Conservation (phyloP, 805 yeast species). For the Ogataea angusta region DNA sequence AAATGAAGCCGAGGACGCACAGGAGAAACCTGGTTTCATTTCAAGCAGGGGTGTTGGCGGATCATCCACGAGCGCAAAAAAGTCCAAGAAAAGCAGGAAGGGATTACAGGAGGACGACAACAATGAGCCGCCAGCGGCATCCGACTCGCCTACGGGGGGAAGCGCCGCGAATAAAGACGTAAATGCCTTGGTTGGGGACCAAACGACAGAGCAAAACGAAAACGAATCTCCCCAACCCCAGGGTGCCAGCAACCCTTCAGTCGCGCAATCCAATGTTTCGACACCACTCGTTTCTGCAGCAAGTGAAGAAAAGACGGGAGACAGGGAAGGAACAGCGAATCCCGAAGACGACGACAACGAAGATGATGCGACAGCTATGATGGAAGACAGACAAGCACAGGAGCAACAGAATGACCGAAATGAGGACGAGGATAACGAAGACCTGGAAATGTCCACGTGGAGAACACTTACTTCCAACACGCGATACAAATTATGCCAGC, state of each 20-base stretch:
- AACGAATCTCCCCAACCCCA: not conserved
- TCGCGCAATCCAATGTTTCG: not conserved
- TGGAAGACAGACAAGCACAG: slow-evolving; percentile 28
- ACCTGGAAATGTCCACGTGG: slow-evolving; percentile 81
- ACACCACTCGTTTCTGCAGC: slow-evolving; percentile 1
- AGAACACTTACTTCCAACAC: slow-evolving; percentile 75
- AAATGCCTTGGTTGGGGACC: not conserved
- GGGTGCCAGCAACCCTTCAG: not conserved
- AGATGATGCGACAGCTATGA: slow-evolving; percentile 42
- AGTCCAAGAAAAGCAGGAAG: slow-evolving; percentile 39
- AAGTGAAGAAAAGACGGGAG: slow-evolving; percentile 15
- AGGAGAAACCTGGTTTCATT: slow-evolving; percentile 21
- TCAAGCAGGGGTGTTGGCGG: slow-evolving; percentile 34
- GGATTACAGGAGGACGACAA: slow-evolving; percentile 24
- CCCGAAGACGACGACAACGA: slow-evolving; percentile 38
- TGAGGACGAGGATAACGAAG: slow-evolving; percentile 57
- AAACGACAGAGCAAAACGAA: no score
- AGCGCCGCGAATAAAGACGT: not conserved
- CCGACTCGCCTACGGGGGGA: slow-evolving; percentile 1
- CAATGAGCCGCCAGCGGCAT: slow-evolving; percentile 5
- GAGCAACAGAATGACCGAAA: slow-evolving; percentile 20
- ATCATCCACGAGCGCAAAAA: slow-evolving; percentile 27
- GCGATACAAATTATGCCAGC: slow-evolving; percentile 69
- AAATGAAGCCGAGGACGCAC: slow-evolving; percentile 26
- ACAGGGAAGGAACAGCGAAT: slow-evolving; percentile 14